A percentile compares a stretch with the other conserved stretches of the same genome.
Evolutionary conservation across 2,329 filamentous ascomycete species (phyloP).

Genomic region (Chrysoporthe cubensis): DNA sequence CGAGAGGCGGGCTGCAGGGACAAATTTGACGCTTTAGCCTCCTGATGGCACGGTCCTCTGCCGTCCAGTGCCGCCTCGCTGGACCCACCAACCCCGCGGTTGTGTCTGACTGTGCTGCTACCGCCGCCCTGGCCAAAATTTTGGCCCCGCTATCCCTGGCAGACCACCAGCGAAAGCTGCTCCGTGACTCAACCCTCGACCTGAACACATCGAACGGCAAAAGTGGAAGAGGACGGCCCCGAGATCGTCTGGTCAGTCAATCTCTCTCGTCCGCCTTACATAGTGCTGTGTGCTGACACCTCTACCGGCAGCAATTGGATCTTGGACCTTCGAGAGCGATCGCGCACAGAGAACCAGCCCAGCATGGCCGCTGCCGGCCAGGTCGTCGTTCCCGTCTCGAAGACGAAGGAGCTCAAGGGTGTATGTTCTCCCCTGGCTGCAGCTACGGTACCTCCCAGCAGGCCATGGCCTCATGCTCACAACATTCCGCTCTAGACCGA

Average conservation of each 20-base stretch:
- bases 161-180: not conserved
- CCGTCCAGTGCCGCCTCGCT: not conserved
- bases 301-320: not conserved
- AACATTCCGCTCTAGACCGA: slow-evolving; percentile 64
- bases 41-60: slow-evolving; percentile 10
- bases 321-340: not conserved
- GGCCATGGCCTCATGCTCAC: slow-evolving; percentile 14
- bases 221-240: slow-evolving; percentile 7
- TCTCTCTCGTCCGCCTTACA: not conserved
- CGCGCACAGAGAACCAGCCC: slow-evolving; percentile 8
- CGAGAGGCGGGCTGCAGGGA: not conserved
- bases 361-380: slow-evolving; percentile 56
- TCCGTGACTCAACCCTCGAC: slow-evolving; percentile 26
- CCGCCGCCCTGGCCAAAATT: slow-evolving; percentile 25
- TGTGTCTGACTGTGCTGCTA: not conserved
- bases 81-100: slow-evolving; percentile 27
- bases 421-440: slow-evolving; percentile 41
- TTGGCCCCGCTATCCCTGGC: slow-evolving; percentile 22
- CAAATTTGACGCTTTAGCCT: too few relatives aligned
- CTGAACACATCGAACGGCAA: not conserved
- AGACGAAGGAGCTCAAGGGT: slow-evolving; percentile 65
- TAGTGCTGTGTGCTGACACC: not conserved
- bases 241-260: not conserved
- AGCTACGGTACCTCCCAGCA: not conserved
- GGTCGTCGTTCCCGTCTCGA: slow-evolving; percentile 57